phyloP scores from a whole-genome alignment of 768 basidiomycete genomes.

The Tricholoma furcatifolium region DNA sequence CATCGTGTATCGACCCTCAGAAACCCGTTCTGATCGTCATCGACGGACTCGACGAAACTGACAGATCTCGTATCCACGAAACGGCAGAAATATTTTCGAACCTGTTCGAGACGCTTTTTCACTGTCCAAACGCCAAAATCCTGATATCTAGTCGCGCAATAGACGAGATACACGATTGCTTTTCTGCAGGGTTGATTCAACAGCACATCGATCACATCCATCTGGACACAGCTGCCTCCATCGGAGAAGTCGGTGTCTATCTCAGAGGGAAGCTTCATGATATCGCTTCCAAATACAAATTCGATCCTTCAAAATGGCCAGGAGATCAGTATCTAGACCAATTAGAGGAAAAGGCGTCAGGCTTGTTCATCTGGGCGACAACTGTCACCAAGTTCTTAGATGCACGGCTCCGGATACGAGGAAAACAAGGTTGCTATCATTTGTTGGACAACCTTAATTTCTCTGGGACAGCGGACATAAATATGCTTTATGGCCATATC shows the following conservation, averaged over 20 bases:
- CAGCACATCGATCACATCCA: conserved; percentile 11
- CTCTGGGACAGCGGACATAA: conserved; percentile 1
- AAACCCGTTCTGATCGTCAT: conserved; percentile 15
- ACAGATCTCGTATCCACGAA: background rate
- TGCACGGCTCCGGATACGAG: background rate
- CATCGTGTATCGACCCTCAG: background rate
- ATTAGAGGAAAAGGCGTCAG: conserved; percentile 1
- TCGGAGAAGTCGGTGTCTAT: conserved; percentile 9
- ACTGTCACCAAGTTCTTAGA: conserved; percentile 8
- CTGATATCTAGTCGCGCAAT: conserved; percentile 17
- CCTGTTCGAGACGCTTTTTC: conserved; percentile 1
- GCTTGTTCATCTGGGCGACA: conserved; percentile 13
- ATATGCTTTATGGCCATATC: conserved; percentile 11
- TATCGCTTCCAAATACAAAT: conserved; percentile 4
- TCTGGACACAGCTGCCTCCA: conserved; percentile 11
- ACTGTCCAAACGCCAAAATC: conserved; percentile 9
- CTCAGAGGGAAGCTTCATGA: background rate
- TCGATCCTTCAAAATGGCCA: conserved; percentile 3
- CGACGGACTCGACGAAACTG: conserved; percentile 17
- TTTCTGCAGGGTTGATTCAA: background rate
- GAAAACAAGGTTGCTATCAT: conserved; percentile 1
- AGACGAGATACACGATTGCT: conserved; percentile 6
- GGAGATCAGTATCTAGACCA: conserved; percentile 1
- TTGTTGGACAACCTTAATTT: conserved; percentile 8
- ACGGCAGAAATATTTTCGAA: conserved; percentile 11